Evolutionary conservation across 345 rosid species (phyloP).

Genomic region (Pelargonium nanum): DNA sequence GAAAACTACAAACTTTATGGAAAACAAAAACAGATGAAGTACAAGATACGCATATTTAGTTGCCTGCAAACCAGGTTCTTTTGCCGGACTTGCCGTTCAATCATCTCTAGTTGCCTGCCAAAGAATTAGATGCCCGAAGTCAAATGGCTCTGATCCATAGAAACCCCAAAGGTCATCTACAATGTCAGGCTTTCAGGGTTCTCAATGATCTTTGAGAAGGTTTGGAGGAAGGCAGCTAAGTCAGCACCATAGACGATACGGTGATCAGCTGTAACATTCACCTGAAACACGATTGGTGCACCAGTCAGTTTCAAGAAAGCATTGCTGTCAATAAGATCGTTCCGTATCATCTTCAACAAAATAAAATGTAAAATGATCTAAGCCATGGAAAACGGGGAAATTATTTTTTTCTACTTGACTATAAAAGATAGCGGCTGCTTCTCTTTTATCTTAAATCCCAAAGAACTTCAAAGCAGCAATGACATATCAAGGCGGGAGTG

Average conservation of each 20-base stretch:
- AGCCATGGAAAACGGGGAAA: not conserved
- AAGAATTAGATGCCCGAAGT: constrained; percentile 3
- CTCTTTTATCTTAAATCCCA: too few species aligned
- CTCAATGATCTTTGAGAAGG: constrained; percentile 81
- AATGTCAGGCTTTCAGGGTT: constrained; percentile 78
- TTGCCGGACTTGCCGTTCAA: not conserved
- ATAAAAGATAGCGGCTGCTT: too few species aligned
- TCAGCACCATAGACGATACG: constrained; percentile 86
- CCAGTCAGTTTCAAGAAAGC: not conserved
- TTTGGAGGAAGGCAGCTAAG: constrained; percentile 83
- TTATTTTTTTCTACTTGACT: too few species aligned
- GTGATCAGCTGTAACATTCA: constrained; percentile 96
- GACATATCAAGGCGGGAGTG: too few species aligned
- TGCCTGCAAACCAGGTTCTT: not conserved
- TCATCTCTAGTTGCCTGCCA: constrained; percentile 4
- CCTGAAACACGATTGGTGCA: constrained; percentile 33
- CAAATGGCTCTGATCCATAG: constrained; percentile 7
- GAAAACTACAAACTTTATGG: not conserved
- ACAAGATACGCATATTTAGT: not conserved
- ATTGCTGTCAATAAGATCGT: too few species aligned
- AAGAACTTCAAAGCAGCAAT: too few species aligned
- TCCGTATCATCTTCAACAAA: not conserved
- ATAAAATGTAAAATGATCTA: too few species aligned
- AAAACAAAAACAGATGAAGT: not conserved
- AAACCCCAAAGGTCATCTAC: constrained; percentile 21